These are phyloP conservation scores for Coemansia pectinata DNA, from an alignment of 192 early-diverging fungal species.

Conservation along the genomic window DNA sequence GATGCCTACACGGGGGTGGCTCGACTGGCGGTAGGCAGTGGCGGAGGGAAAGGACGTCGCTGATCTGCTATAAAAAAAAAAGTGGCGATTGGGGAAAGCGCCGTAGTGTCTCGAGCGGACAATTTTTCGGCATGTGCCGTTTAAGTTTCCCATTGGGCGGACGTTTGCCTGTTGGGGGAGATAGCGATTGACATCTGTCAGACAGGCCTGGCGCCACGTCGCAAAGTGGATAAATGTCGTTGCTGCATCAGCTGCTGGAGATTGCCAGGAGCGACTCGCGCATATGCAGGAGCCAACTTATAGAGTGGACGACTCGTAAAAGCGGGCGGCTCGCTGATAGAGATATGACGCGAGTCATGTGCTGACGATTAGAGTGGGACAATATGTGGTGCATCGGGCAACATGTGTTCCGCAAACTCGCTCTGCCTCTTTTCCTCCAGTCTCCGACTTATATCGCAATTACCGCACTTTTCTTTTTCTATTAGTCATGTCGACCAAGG, in stretches of 20 bases:
- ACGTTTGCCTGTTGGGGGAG: background rate
- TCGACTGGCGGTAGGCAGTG: background rate
- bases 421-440: background rate
- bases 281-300: background rate
- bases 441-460: background rate
- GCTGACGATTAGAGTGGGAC: background rate
- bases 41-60: background rate
- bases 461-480: too few relatives aligned
- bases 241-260: background rate
- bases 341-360: background rate
- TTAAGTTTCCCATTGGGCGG: background rate
- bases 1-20: slow-evolving; percentile 1
- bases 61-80: background rate
- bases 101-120: background rate
- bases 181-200: background rate
- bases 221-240: background rate
- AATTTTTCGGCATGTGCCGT: background rate
- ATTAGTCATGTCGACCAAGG: background rate
- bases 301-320: background rate
- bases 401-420: background rate
- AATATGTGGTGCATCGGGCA: background rate
- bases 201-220: background rate
- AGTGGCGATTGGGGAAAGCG: background rate
- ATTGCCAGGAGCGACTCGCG: background rate
- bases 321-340: background rate